phyloP scores from a whole-genome alignment of 2,329 filamentous ascomycete species.

The Nemania sp. region DNA sequence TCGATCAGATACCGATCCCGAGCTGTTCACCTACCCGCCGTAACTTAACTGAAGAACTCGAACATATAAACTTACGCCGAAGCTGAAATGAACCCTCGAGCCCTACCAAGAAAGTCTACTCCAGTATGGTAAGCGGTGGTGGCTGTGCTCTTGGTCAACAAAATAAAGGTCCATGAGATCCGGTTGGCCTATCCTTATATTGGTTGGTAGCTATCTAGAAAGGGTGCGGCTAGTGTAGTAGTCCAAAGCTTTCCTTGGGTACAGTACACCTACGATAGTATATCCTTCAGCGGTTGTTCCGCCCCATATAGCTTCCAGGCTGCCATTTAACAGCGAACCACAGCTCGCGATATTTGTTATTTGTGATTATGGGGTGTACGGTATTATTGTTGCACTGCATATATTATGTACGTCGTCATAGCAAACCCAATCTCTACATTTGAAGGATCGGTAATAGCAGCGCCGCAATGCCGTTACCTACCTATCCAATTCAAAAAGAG shows the following conservation, averaged over 20 bases:
- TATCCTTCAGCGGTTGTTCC: neutral
- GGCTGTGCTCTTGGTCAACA: conserved; percentile 21
- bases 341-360: conserved; percentile 12
- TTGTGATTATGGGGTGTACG: neutral
- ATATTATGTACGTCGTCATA: neutral
- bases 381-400: conserved; percentile 7
- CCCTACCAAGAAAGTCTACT: neutral
- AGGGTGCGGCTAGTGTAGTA: neutral
- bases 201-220: conserved; percentile 13
- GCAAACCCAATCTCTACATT: conserved; percentile 1
- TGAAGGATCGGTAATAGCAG: conserved; percentile 1
- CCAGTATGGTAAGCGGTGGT: conserved; percentile 27
- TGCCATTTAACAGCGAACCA: conserved; percentile 37
- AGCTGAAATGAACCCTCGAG: neutral
- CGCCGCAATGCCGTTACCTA: conserved; percentile 26
- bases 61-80: neutral
- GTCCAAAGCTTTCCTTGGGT: neutral
- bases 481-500: neutral
- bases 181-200: conserved; percentile 24
- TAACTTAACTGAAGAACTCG: too few species aligned
- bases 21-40: too few species aligned
- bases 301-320: conserved; percentile 31
- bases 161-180: conserved; percentile 25
- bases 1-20: too few species aligned
- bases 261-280: neutral